Conservation (phyloP, 495 filamentous ascomycete species). For the Physcia stellaris region DNA sequence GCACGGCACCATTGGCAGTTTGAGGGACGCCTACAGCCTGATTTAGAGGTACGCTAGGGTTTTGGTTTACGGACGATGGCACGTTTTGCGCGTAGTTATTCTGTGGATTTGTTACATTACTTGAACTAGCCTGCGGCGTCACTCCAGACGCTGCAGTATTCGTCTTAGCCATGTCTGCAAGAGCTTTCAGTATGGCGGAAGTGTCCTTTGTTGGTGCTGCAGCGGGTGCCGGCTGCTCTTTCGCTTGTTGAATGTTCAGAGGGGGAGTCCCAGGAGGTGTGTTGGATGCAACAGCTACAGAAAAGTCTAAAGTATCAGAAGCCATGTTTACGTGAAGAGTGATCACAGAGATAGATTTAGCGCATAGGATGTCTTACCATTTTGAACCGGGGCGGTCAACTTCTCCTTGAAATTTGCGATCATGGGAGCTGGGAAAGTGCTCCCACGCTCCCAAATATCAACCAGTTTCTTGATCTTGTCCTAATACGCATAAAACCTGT, state of each 20-base stretch:
- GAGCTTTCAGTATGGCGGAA: conserved; percentile 62
- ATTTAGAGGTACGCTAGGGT: conserved; percentile 26
- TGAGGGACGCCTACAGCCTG: conserved; percentile 51
- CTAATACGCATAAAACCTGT: conserved; percentile 46
- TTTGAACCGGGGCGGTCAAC: conserved; percentile 35
- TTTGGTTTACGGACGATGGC: conserved; percentile 34
- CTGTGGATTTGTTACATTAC: conserved; percentile 41
- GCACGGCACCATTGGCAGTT: conserved; percentile 34
- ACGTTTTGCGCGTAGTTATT: conserved; percentile 28
- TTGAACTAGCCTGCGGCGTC: conserved; percentile 35
- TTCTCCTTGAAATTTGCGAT: conserved; percentile 78
- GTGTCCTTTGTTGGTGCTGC: conserved; percentile 40
- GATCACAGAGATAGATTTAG: not conserved
- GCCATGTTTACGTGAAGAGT: conserved; percentile 15
- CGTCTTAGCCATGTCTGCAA: conserved; percentile 76
- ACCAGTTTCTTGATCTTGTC: conserved; percentile 93
- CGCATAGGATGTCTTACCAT: conserved; percentile 12
- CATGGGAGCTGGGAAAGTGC: conserved; percentile 75
- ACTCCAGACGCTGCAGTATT: conserved; percentile 44
- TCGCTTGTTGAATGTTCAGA: conserved; percentile 32
- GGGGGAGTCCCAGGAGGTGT: conserved; percentile 73
- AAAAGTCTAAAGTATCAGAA: conserved; percentile 21
- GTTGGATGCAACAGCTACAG: conserved; percentile 51
- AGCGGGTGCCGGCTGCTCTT: conserved; percentile 27
- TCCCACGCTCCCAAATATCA: conserved; percentile 95